phyloP scores from a whole-genome alignment of 208 protist genomes.

The Leishmania gerbilli region DNA sequence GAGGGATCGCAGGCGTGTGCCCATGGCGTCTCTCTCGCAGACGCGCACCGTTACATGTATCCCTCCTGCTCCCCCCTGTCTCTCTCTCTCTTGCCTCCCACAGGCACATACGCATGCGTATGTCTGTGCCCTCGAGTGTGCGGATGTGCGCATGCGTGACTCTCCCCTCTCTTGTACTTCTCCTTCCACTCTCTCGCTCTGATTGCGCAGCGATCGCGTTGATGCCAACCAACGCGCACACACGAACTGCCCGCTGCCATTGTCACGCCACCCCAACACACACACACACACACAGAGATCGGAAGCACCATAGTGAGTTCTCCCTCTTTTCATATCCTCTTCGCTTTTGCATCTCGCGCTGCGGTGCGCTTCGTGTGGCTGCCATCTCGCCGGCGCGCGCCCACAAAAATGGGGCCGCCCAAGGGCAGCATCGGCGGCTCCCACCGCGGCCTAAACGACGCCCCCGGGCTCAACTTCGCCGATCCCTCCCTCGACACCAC shows the following conservation, averaged over 20 bases:
- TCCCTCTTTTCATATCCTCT: background rate
- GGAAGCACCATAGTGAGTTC: background rate
- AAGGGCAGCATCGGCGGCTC: constrained; percentile 5
- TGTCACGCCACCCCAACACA: background rate
- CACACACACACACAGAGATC: background rate
- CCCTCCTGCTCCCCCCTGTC: background rate
- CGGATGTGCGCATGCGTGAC: background rate
- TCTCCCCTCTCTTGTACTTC: background rate
- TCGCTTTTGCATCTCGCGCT: background rate
- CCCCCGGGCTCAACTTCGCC: background rate
- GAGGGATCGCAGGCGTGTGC: background rate
- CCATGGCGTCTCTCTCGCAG: no score
- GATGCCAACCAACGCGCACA: no score
- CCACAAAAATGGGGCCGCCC: background rate
- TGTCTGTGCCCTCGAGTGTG: background rate
- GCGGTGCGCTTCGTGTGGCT: background rate
- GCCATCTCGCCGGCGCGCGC: background rate
- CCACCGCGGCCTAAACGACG: constrained; percentile 14
- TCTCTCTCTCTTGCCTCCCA: background rate
- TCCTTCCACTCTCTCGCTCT: background rate
- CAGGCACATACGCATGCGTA: background rate
- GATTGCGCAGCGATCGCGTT: background rate
- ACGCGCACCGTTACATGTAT: background rate
- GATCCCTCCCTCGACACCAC: constrained; percentile 13
- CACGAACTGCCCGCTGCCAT: background rate